Base-by-base conservation (phyloP, 805 yeast genomes). In the Kodamaea fukazawae region DNA sequence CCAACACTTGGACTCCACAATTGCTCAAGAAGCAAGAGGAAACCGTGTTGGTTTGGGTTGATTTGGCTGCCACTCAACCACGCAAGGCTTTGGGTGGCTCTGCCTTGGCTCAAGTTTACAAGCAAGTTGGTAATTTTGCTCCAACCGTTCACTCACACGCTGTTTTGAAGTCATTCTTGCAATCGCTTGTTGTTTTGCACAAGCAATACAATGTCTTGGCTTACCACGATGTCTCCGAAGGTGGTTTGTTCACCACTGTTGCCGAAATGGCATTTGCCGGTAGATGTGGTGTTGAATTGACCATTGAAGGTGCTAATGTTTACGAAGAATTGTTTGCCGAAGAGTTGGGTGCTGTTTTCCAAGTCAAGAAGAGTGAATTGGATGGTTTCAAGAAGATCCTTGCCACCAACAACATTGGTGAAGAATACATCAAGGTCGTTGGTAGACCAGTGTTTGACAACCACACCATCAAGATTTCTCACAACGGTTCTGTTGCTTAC, bases 251-350 rank as follows among this genome's bases (percentile, higher is more conserved):
- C 43, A 81, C 85, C 32, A 82, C 98, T 7, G 70, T 86, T 33
- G 67, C 84, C 32, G 99, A 93, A 70, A 93, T 93, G 98, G 96
- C 96, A 0, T 93, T 93, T 67, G 96, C 98, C 32, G 90, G 91
- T 23, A 81, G 97, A 69, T 77, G 80, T 38, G 99, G 99, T 48
- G 59, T 90, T 42, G 75, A 80, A 38, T 66, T 90, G 40, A 60
- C 65, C 27, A 44, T 83, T 28, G 53, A 57, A 13, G 60, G 67
- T 8, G 70, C 68, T 17, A 76, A 73, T 44, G 63, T 70, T 9
- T 69, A 80, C 40, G 64, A 82, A 10, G 70, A 73, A 25, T 69
- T 90, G 54, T 93, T 93, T 73, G 84, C 83, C 58, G 99, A 93
- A 69, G 98, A 93, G 60, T 75, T 93, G 34, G 99, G 97, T 60